Evolutionary conservation across 1,284 basidiomycete genomes (phyloP), one percentile per base, ranked within the genome.

Genomic region (Sanguinoderma infundibulare): DNA sequence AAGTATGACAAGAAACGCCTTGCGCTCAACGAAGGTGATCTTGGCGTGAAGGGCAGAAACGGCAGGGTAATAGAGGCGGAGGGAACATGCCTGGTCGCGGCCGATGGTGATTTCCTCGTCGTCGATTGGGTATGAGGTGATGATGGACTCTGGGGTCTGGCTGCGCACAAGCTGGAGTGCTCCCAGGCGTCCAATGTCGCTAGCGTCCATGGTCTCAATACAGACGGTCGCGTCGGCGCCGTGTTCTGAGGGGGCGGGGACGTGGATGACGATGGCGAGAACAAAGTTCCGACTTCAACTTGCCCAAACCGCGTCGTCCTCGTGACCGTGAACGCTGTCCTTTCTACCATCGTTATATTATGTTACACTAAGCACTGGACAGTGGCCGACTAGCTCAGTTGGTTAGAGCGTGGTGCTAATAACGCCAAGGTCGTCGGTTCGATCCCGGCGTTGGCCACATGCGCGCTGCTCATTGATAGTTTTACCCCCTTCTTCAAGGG

Each of bases 121-220:
- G 75, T 92, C 89, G 67, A 92, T 86, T 12, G 89, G 89, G 65
- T 88, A 92, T 0, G 86, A 81, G 2, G 88, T 85, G 32, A 90
- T 76, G 10, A 81, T 73, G 2, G 73, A 73, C 47, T 81, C 73
- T 3, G 77, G 73, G 15, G 81, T 78, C 44, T 77, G 74, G 5
- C 77, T 75, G 65, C 87, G 88, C 70, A 89, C 78, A 42, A 89
- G 77, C 50, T 83, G 82, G 3, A 90, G 75, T 0, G 86, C 86
- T 3, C 87, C 88, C 67, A 80, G 86, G 39, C 81, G 77, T 15
- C 88, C 88, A 32, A 88, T 76, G 73, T 81, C 82, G 39, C 74
- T 77, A 9, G 78, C 74, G 65, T 85, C 81, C 81, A 85, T 84
- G 14, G 24, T 67, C 26, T 53, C 49, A 35, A 50, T 50, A 26